A percentile compares a stretch with the other conserved stretches of the same genome.
Conservation (phyloP, 768 basidiomycete species). For the Lactarius quietus region DNA sequence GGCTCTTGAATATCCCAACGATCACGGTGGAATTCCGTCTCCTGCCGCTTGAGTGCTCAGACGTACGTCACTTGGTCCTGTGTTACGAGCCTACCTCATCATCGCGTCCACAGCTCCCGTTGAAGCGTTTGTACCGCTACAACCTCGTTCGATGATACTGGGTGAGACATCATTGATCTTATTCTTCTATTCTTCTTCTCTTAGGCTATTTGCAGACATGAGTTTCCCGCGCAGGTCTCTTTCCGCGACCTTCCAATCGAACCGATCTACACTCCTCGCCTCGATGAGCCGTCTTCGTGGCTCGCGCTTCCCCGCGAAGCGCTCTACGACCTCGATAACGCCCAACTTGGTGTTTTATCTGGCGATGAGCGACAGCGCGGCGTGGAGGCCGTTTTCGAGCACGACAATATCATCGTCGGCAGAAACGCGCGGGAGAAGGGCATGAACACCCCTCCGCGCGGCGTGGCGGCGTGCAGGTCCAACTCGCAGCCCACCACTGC, state of each 20-base stretch:
- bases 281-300: constrained; percentile 92
- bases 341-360: constrained; percentile 69
- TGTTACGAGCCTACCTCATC: no score
- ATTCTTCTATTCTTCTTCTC: no score
- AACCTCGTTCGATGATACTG: no score
- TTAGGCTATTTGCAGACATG: no score
- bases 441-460: constrained; percentile 67
- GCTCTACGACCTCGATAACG: constrained; percentile 92
- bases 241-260: constrained; percentile 83
- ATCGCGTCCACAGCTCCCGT: no score
- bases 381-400: constrained; percentile 75
- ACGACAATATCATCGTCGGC: constrained; percentile 90
- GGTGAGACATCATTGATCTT: no score
- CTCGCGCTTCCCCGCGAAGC: constrained; percentile 87
- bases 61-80: no score
- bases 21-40: no score
- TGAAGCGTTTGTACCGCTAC: no score
- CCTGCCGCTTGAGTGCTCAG: no score
- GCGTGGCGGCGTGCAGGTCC: constrained; percentile 90
- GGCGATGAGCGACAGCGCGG: constrained; percentile 49
- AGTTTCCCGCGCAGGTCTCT: no score
- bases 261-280: constrained; percentile 89
- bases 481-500: constrained; percentile 52
- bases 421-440: constrained; percentile 83
- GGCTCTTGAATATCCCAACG: no score